Evolutionary conservation across 2,329 filamentous ascomycete species (phyloP), one percentile per base, ranked within the genome.

Genomic region (Colletotrichum chrysophilum): DNA sequence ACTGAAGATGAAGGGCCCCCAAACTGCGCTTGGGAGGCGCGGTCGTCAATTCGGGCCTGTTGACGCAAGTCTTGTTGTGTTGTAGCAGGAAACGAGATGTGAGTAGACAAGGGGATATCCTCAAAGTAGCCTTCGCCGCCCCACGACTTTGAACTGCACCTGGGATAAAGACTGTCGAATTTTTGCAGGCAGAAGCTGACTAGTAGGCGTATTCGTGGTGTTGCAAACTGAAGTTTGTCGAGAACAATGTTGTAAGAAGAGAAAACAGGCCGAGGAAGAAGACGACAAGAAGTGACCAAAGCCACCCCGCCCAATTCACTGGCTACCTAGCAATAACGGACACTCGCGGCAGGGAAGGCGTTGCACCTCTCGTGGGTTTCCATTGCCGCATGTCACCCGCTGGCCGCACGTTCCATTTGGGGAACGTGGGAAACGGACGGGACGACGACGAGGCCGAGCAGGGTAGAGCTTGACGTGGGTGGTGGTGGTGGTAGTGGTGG

Each of bases 321-420:
- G 26, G 62, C 69, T 65, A 60, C 56, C 56, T 60, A 43, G 55
- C 56, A 70, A 55, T 66, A 38, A 71, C 56, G 61, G 61, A 61
- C 66, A 66, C 21, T 38, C 68, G 58, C 68, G 67, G 61, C 55
- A 71, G 52, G 67, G 66, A 21, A 70, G 58, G 66, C 21, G 52
- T 43, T 66, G 68, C 72, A 66, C 72, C 62, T 75, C 62, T 72
- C 72, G 55, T 75, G 56, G 58, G 56, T 72, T 73, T 43, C 21
- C 64, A 68, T 73, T 68, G 62, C 64, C 73, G 56, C 64, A 73
- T 73, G 62, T 70, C 73, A 61, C 69, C 62, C 36, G 32, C 34
- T 67, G 56, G 38, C 64, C 69, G 43, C 68, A 72, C 38, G 38
- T 75, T 56, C 62, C 30, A 21, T 71, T 75, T 58, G 55, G 72